These are phyloP conservation scores for Coemansia sp. DNA, from an alignment of 192 early-diverging fungal species.

Conservation along the genomic window DNA sequence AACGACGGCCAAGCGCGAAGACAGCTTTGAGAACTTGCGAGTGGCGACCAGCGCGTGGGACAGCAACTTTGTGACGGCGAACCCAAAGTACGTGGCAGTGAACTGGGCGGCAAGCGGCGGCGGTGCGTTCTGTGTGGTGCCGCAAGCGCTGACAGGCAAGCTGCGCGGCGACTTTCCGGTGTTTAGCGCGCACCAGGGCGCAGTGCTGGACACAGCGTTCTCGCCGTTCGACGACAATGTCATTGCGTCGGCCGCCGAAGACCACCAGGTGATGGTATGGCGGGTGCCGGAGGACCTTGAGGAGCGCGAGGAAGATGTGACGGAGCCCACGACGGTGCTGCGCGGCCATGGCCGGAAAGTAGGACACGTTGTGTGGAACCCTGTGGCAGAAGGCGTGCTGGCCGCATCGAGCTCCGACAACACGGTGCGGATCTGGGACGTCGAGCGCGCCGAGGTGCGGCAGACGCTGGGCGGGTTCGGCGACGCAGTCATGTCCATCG, in stretches of 20 bases:
- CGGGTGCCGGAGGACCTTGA: conserved; percentile 77
- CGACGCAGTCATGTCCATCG: conserved; percentile 89
- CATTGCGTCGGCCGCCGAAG: conserved; percentile 84
- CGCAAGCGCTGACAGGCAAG: conserved; percentile 71
- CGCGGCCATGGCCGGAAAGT: conserved; percentile 90
- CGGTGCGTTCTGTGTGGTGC: conserved; percentile 96
- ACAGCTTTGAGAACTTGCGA: conserved; percentile 91
- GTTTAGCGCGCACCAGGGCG: conserved; percentile 88
- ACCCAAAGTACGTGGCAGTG: conserved; percentile 79
- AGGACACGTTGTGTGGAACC: conserved; percentile 98
- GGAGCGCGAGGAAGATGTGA: conserved; percentile 70
- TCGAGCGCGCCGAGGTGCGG: conserved; percentile 73
- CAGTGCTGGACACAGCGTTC: conserved; percentile 97
- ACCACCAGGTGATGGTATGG: conserved; percentile 94
- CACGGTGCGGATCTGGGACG: conserved; percentile 93
- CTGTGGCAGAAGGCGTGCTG: conserved; percentile 90
- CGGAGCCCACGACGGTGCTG: conserved; percentile 77
- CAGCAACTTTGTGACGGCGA: conserved; percentile 93
- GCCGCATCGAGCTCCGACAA: conserved; percentile 86
- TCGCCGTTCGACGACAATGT: conserved; percentile 98
- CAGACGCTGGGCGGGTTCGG: conserved; percentile 80
- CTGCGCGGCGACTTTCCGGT: conserved; percentile 83
- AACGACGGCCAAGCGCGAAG: conserved; percentile 82
- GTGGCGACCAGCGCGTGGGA: conserved; percentile 93
- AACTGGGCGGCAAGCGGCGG: conserved; percentile 87